A percentile compares a stretch with the other conserved stretches of the same genome.
These are phyloP conservation scores for Termitomyces sp. DNA, from an alignment of 768 basidiomycete genomes.

Conservation along the genomic window DNA sequence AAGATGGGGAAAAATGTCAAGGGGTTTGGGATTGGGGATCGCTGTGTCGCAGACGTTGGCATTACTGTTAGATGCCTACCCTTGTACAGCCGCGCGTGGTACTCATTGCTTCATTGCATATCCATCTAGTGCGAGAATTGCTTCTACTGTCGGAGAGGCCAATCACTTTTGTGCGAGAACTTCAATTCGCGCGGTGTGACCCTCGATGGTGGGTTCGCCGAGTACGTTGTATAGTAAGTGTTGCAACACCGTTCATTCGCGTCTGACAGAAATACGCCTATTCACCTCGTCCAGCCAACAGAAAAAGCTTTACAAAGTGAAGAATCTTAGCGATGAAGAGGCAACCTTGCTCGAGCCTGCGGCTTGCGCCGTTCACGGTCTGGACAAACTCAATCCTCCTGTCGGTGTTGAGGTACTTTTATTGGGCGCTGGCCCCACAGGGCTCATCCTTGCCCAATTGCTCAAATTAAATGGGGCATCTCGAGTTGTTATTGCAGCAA, in stretches of 20 bases:
- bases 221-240: conserved; percentile 78
- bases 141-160: conserved; percentile 85
- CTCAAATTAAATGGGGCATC: conserved; percentile 83
- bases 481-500: conserved; percentile 78
- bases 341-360: conserved; percentile 87
- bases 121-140: conserved; percentile 69
- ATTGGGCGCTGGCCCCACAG: conserved; percentile 86
- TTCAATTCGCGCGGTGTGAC: conserved; percentile 80
- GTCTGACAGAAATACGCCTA: background rate
- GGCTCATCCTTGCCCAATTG: conserved; percentile 85
- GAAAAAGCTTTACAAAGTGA: conserved; percentile 80
- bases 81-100: conserved; percentile 7
- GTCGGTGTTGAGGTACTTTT: conserved; percentile 84
- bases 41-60: conserved; percentile 80
- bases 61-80: conserved; percentile 40
- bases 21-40: conserved; percentile 72
- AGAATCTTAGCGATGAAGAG: conserved; percentile 85
- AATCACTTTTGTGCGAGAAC: conserved; percentile 79
- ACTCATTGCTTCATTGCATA: background rate
- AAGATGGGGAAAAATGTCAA: conserved; percentile 77
- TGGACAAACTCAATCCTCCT: conserved; percentile 79
- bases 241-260: background rate
- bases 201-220: conserved; percentile 82
- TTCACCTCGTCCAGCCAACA: conserved; percentile 27
- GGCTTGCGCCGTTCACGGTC: conserved; percentile 87